phyloP scores from a whole-genome alignment of 305 asterid species.

The Salvia sclarea region DNA sequence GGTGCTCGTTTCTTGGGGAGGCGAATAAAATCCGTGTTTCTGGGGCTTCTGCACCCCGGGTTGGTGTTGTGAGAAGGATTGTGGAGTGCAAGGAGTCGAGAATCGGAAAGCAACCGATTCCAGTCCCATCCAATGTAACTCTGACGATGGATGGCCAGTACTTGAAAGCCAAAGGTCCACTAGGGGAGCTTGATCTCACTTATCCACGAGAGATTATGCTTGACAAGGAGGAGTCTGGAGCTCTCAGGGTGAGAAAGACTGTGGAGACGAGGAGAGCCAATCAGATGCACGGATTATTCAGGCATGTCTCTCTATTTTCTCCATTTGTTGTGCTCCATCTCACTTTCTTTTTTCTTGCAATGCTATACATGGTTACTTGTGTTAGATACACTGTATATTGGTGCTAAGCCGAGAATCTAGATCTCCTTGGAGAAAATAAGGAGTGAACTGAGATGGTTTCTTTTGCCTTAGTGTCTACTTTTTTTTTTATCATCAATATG shows the following conservation, averaged over 20 bases:
- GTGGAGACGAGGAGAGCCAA: conserved; percentile 86
- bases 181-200: conserved; percentile 81
- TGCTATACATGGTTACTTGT: conserved; percentile 12
- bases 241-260: conserved; percentile 69
- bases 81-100: conserved; percentile 94
- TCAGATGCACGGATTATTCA: conserved; percentile 96
- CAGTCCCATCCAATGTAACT: conserved; percentile 76
- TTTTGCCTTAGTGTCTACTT: background rate
- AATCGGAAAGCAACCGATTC: conserved; percentile 89
- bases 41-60: conserved; percentile 39
- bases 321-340: background rate
- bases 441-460: background rate
- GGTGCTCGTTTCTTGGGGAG: conserved; percentile 56
- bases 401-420: conserved; percentile 10
- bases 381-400: conserved; percentile 7
- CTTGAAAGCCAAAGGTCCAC: conserved; percentile 85
- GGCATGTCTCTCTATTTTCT: conserved; percentile 43
- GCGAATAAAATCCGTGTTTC: conserved; percentile 47
- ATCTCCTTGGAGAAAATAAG: conserved; percentile 6
- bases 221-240: conserved; percentile 68
- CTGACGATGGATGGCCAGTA: conserved; percentile 73
- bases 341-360: background rate
- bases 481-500: background rate
- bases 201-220: conserved; percentile 79
- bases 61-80: conserved; percentile 43